Evolutionary conservation across 1,284 basidiomycete species (phyloP).

Genomic region (Ustilago lituana): DNA sequence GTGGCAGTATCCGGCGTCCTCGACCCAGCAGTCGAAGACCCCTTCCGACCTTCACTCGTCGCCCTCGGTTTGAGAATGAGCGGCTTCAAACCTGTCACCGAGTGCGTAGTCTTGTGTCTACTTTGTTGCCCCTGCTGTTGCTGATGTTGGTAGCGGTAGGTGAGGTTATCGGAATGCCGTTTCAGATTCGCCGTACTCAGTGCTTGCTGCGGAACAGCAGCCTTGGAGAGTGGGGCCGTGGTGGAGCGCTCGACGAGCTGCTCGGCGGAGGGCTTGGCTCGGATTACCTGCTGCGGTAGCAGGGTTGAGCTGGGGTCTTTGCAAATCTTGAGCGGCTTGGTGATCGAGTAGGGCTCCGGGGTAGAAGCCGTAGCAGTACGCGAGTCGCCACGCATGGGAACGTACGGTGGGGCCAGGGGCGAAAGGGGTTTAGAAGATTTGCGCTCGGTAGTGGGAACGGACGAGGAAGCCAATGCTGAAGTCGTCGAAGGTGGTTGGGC

Average conservation of each 20-base stretch:
- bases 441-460: no score
- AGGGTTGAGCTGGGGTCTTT: constrained; percentile 12
- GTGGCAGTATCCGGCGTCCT: constrained; percentile 18
- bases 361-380: constrained; percentile 2
- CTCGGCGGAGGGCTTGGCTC: constrained; percentile 26
- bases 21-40: constrained; percentile 10
- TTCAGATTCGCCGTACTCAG: constrained; percentile 35
- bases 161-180: constrained; percentile 35
- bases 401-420: not conserved
- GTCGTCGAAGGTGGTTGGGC: constrained; percentile 18
- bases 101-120: constrained; percentile 22
- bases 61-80: constrained; percentile 30
- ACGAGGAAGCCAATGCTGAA: constrained; percentile 12
- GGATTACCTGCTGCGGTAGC: constrained; percentile 32
- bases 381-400: constrained; percentile 30
- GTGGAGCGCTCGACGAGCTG: constrained; percentile 7
- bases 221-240: not conserved
- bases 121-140: constrained; percentile 13
- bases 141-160: constrained; percentile 17
- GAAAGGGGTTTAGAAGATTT: not conserved
- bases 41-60: constrained; percentile 13
- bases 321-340: constrained; percentile 39
- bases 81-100: constrained; percentile 36
- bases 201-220: constrained; percentile 2
- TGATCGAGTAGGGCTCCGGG: not conserved